Percentiles rank a stretch among this genome's conserved stretches.
Evolutionary conservation across 1,284 basidiomycete species (phyloP).

Genomic region (Cutaneotrichosporon sp.): DNA sequence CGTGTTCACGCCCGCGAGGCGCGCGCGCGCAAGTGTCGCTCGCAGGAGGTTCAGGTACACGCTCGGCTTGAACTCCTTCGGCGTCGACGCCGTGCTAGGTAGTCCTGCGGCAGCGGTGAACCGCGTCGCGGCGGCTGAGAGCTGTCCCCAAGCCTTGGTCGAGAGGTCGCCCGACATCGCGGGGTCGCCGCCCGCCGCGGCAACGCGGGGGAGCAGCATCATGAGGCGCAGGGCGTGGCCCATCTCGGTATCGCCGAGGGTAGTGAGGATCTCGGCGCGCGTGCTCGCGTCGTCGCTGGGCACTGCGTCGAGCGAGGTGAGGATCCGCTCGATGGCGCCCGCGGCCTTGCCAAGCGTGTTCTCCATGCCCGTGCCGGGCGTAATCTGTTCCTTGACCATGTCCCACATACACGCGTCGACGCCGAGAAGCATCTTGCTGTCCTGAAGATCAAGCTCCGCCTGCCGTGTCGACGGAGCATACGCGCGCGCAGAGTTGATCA

Average conservation of each 20-base stretch:
- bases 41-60: conserved; percentile 28
- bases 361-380: conserved; percentile 24
- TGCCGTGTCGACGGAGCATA: conserved; percentile 27
- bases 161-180: conserved; percentile 16
- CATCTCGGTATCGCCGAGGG: conserved; percentile 35
- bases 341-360: conserved; percentile 31
- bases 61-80: conserved; percentile 34
- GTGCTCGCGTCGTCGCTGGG: conserved; percentile 25
- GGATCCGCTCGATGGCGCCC: conserved; percentile 26
- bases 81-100: conserved; percentile 24
- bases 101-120: conserved; percentile 33
- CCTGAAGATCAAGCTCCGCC: conserved; percentile 39
- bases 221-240: conserved; percentile 27
- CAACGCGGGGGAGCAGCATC: conserved; percentile 22
- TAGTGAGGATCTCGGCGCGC: conserved; percentile 35
- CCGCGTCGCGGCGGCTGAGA: conserved; percentile 28
- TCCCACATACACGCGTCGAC: conserved; percentile 43
- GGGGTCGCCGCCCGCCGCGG: not conserved
- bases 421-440: conserved; percentile 38
- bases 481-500: conserved; percentile 28
- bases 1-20: conserved; percentile 30
- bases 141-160: conserved; percentile 38
- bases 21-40: conserved; percentile 31
- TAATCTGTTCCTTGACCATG: conserved; percentile 26
- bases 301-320: conserved; percentile 25